phyloP scores from a whole-genome alignment of 2,329 filamentous ascomycete species.

The Diaporthe citrichinensis region DNA sequence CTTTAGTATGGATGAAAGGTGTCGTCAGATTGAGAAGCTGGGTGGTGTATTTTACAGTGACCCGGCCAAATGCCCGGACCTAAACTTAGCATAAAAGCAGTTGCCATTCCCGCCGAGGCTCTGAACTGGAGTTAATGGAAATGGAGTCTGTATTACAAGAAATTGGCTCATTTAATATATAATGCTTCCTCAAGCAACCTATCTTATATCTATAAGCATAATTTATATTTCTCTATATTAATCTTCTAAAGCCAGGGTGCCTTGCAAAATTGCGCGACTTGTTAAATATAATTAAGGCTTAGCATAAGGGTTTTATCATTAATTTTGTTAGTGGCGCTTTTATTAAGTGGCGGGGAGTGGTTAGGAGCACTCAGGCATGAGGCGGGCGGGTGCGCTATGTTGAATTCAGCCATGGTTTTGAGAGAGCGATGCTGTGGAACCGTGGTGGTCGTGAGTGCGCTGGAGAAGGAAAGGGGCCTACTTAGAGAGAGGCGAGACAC shows the following conservation, averaged over 20 bases:
- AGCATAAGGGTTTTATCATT: not conserved
- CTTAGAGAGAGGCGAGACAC: too few relatives aligned
- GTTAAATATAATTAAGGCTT: not conserved
- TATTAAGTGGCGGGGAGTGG: not conserved
- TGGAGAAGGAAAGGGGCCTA: not conserved
- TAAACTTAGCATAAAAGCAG: not conserved
- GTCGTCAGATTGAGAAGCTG: constrained; percentile 23
- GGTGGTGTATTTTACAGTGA: constrained; percentile 18
- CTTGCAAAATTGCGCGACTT: not conserved
- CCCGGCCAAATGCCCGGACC: constrained; percentile 8
- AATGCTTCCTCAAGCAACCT: not conserved
- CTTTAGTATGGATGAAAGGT: constrained; percentile 16
- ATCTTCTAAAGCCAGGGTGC: not conserved
- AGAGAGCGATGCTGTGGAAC: not conserved
- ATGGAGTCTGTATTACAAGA: constrained; percentile 1
- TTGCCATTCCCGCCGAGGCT: not conserved
- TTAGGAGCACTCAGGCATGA: not conserved
- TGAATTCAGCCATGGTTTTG: not conserved
- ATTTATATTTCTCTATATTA: not conserved
- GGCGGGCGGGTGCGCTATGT: not conserved
- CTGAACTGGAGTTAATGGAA: not conserved
- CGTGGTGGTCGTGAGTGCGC: constrained; percentile 4
- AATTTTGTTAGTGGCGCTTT: not conserved
- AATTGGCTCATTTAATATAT: not conserved
- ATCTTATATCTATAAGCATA: not conserved